A percentile compares a stretch with the other conserved stretches of the same genome.
Conservation (phyloP, 495 filamentous ascomycete species). For the Penicillium diatomitis region DNA sequence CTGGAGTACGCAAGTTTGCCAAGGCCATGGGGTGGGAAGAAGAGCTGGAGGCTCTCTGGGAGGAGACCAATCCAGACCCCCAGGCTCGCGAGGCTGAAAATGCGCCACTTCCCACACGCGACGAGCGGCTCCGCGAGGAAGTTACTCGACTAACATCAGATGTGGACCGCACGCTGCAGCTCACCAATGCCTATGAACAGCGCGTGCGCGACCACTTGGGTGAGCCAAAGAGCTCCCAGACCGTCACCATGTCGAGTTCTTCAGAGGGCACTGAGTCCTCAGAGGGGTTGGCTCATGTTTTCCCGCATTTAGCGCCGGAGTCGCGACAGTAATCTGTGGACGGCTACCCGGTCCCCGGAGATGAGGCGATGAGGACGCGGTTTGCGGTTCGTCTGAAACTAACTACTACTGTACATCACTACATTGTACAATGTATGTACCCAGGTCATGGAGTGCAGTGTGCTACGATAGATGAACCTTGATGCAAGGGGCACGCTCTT, state of each 20-base stretch:
- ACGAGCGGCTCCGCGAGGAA: slow-evolving; percentile 47
- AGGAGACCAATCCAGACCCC: slow-evolving; percentile 39
- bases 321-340: slow-evolving; percentile 7
- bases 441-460: no score
- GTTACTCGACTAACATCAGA: slow-evolving; percentile 45
- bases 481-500: no score
- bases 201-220: slow-evolving; percentile 31
- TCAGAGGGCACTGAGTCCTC: no score
- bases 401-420: no score
- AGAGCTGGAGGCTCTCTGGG: slow-evolving; percentile 69
- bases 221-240: not conserved
- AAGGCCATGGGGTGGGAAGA: slow-evolving; percentile 75
- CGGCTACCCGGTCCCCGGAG: not conserved
- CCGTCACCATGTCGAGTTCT: not conserved
- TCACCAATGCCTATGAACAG: slow-evolving; percentile 38
- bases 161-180: slow-evolving; percentile 40
- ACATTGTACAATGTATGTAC: no score
- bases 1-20: slow-evolving; percentile 74
- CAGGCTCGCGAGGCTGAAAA: slow-evolving; percentile 25
- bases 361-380: not conserved
- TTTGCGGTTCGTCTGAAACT: no score
- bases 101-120: slow-evolving; percentile 29
- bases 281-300: slow-evolving; percentile 32
- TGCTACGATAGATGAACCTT: no score
- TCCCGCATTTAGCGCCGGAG: slow-evolving; percentile 31